Conservation (phyloP, 495 filamentous ascomycete species). For the Podospora tetraspora region DNA sequence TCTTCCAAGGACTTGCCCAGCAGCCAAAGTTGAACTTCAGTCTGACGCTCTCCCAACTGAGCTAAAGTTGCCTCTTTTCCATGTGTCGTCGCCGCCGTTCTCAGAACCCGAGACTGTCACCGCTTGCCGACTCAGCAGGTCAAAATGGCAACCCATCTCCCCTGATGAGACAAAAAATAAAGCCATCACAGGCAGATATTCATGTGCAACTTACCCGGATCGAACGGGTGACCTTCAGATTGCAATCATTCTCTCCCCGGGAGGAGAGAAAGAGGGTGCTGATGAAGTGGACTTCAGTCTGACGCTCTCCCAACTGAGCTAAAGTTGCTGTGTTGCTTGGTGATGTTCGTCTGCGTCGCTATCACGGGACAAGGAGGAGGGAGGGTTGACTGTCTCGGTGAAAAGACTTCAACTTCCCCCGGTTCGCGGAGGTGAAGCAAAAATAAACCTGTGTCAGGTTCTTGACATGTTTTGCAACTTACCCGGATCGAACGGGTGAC, state of each 20-base stretch:
- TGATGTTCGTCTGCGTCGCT: background rate
- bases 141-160: background rate
- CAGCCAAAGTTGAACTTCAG: too few relatives aligned
- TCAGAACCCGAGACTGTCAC: too few relatives aligned
- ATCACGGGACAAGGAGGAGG: background rate
- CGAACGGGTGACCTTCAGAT: background rate
- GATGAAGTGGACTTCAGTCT: background rate
- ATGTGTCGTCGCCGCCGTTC: too few relatives aligned
- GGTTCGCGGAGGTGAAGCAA: background rate
- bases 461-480: background rate
- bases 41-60: too few relatives aligned
- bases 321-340: background rate
- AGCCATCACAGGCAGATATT: background rate
- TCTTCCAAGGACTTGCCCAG: too few relatives aligned
- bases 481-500: background rate
- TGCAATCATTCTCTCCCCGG: background rate
- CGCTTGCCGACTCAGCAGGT: too few relatives aligned
- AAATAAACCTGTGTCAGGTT: background rate
- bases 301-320: background rate
- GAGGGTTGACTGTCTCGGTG: background rate
- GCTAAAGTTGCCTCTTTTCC: too few relatives aligned
- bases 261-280: background rate
- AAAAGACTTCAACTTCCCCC: background rate
- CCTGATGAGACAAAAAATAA: background rate
- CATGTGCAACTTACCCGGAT: background rate